Percentiles rank a stretch among this genome's conserved stretches.
phyloP scores from a whole-genome alignment of 306 rosid species.

The Delonix regia region DNA sequence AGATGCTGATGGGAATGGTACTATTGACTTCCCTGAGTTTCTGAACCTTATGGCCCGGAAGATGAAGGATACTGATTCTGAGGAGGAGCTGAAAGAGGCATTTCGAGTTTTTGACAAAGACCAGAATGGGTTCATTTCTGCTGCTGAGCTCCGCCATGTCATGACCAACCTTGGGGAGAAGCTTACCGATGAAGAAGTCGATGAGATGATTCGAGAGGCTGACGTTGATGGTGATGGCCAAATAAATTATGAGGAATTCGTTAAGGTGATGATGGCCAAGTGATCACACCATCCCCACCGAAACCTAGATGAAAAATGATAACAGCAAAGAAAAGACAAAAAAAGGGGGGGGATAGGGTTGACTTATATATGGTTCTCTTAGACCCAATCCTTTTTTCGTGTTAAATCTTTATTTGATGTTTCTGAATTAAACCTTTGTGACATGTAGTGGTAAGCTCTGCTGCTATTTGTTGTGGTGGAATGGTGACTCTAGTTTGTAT shows the following conservation, averaged over 20 bases:
- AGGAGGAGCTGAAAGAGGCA: constrained; percentile 89
- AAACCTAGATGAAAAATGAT: constrained; percentile 28
- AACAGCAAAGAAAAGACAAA: constrained; percentile 2
- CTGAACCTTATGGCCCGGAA: constrained; percentile 65
- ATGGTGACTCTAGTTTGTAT: constrained; percentile 39
- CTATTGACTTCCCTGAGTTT: constrained; percentile 65
- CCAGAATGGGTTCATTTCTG: constrained; percentile 87
- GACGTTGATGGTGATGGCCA: constrained; percentile 91
- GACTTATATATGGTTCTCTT: constrained; percentile 31
- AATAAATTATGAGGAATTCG: constrained; percentile 85
- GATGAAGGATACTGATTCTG: constrained; percentile 80
- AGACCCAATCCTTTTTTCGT: constrained; percentile 26
- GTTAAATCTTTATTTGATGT: constrained; percentile 39
- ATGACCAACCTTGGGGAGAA: constrained; percentile 93
- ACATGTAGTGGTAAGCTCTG: constrained; percentile 34
- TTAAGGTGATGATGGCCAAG: constrained; percentile 91
- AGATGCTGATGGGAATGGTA: constrained; percentile 66
- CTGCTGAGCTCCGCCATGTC: constrained; percentile 89
- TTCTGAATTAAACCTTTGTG: constrained; percentile 33
- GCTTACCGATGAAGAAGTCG: constrained; percentile 84
- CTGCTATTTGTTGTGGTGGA: constrained; percentile 26
- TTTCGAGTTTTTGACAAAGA: constrained; percentile 89
- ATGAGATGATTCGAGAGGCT: constrained; percentile 87
- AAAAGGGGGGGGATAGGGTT: constrained; percentile 27
- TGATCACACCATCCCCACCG: constrained; percentile 27